Conservation (phyloP, 2,329 filamentous ascomycete species). For the Orbilia ellipsospora region DNA sequence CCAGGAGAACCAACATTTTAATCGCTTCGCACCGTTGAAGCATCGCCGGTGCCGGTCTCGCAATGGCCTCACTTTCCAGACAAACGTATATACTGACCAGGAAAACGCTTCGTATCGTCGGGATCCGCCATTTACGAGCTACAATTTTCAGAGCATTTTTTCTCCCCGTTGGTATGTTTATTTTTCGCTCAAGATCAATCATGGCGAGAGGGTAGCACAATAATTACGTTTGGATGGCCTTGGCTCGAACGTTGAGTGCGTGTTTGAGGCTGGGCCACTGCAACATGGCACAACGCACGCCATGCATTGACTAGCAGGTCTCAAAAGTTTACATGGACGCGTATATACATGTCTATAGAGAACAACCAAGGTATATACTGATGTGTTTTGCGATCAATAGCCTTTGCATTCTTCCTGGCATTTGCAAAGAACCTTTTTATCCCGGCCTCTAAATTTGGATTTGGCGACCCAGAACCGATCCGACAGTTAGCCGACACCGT, state of each 20-base stretch:
- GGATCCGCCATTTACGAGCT: constrained; percentile 68
- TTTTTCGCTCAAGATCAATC: neutral
- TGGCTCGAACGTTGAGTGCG: neutral
- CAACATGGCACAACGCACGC: constrained; percentile 30
- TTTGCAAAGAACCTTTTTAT: constrained; percentile 87
- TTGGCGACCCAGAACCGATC: constrained; percentile 72
- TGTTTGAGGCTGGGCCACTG: constrained; percentile 2
- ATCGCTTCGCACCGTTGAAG: too few species aligned
- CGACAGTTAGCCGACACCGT: constrained; percentile 72
- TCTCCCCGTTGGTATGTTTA: constrained; percentile 66
- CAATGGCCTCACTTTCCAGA: constrained; percentile 59
- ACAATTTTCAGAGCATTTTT: constrained; percentile 71
- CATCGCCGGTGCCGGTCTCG: neutral
- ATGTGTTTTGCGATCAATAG: neutral
- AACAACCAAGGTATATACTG: too few species aligned
- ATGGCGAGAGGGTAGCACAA: too few species aligned
- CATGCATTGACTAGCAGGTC: neutral
- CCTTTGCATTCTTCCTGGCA: constrained; percentile 57
- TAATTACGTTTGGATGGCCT: neutral
- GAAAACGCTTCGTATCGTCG: constrained; percentile 72
- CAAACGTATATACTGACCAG: constrained; percentile 72
- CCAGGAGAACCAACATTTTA: too few species aligned
- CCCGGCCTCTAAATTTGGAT: constrained; percentile 78
- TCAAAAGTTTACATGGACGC: too few species aligned
- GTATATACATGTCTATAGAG: too few species aligned